Evolutionary conservation across 768 basidiomycete species (phyloP).

Genomic region (Leucocoprinus leucothites): DNA sequence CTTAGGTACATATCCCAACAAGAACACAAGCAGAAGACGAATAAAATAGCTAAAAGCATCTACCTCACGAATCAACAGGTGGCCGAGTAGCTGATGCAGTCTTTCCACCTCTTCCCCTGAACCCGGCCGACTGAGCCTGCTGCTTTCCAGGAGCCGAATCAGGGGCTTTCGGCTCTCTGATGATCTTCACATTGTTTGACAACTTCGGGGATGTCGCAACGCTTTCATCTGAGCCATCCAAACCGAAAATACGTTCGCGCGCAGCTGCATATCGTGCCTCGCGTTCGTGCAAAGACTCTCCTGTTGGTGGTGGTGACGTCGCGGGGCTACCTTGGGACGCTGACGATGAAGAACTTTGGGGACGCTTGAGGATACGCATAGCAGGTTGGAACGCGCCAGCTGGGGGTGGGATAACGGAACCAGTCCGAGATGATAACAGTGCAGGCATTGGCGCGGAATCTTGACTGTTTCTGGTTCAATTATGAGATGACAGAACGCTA

Average conservation of each 20-base stretch:
- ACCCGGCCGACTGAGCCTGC: neutral
- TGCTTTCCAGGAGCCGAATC: neutral
- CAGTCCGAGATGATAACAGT: constrained; percentile 33
- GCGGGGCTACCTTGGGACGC: constrained; percentile 26
- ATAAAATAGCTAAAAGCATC: neutral
- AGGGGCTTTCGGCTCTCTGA: constrained; percentile 7
- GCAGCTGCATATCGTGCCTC: constrained; percentile 75
- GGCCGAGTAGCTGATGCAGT: neutral
- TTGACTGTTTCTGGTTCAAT: constrained; percentile 46
- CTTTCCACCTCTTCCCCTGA: constrained; percentile 7
- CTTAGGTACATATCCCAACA: neutral
- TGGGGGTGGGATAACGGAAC: constrained; percentile 39
- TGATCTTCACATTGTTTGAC: neutral
- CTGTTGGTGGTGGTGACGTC: constrained; percentile 19
- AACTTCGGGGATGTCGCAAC: neutral
- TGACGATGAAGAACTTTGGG: constrained; percentile 33
- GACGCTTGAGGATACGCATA: constrained; percentile 73
- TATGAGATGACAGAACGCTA: constrained; percentile 10
- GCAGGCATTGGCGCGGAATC: constrained; percentile 66
- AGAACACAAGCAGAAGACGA: neutral
- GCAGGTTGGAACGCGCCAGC: constrained; percentile 51
- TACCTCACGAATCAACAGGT: neutral
- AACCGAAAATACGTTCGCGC: constrained; percentile 68
- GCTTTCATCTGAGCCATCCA: constrained; percentile 3
- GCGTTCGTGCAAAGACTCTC: constrained; percentile 53